phyloP scores from a whole-genome alignment of 306 rosid species.

The Prunus salicina region DNA sequence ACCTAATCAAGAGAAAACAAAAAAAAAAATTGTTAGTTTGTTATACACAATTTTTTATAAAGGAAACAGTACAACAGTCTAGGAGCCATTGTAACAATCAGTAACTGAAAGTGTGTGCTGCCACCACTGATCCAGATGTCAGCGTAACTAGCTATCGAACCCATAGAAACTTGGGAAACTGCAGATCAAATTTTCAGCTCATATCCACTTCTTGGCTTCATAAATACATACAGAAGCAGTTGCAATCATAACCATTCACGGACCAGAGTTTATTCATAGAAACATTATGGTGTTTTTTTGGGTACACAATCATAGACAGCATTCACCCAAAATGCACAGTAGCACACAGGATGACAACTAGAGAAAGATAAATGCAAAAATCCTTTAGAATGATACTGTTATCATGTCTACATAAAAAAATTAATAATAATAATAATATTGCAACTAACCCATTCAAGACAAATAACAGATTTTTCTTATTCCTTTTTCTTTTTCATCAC shows the following conservation, averaged over 20 bases:
- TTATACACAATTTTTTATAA: neutral
- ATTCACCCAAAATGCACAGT: neutral
- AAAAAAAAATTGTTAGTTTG: neutral
- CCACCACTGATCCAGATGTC: neutral
- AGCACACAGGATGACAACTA: neutral
- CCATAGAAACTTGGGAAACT: neutral
- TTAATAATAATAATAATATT: neutral
- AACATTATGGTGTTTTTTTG: neutral
- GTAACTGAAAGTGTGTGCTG: neutral
- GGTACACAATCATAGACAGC: neutral
- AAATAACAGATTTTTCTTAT: neutral
- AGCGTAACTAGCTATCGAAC: neutral
- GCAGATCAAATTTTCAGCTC: neutral
- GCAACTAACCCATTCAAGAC: neutral
- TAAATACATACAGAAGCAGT: neutral
- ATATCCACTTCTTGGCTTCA: neutral
- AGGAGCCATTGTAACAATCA: neutral
- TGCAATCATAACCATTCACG: neutral
- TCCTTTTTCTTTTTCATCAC: neutral
- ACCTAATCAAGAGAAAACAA: conserved; percentile 42
- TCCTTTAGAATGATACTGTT: neutral
- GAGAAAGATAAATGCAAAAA: neutral
- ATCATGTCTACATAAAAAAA: neutral
- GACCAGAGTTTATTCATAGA: neutral
- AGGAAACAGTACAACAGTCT: neutral